Percentiles rank a stretch among this genome's conserved stretches.
These are phyloP conservation scores for Trifolium pratense DNA, from an alignment of 306 rosid species.

Conservation along the genomic window DNA sequence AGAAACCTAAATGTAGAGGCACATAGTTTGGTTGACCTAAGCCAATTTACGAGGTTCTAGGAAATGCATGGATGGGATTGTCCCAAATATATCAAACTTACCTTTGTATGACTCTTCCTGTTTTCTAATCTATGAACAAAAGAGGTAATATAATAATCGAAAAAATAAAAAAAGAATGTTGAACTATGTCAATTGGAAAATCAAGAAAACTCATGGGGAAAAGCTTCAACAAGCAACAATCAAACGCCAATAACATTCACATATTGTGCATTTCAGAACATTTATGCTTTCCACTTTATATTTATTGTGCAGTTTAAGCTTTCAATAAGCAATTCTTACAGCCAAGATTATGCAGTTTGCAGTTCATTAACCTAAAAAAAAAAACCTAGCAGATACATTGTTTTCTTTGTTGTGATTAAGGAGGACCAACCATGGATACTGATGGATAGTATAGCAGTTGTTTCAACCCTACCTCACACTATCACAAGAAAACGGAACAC, in stretches of 20 bases:
- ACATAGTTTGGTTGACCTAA: too few species aligned
- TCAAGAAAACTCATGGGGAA: not conserved
- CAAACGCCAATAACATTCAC: not conserved
- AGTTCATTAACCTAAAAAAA: conserved; percentile 19
- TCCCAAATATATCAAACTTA: not conserved
- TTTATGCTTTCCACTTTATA: not conserved
- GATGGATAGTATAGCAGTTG: not conserved
- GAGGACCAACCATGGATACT: not conserved
- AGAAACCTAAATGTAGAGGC: too few species aligned
- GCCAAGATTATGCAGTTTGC: not conserved
- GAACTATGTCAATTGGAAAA: too few species aligned
- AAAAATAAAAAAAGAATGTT: too few species aligned
- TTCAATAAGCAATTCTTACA: not conserved
- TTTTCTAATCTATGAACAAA: too few species aligned
- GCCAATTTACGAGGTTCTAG: not conserved
- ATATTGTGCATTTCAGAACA: not conserved
- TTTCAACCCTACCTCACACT: not conserved
- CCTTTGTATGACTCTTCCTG: not conserved
- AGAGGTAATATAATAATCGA: too few species aligned
- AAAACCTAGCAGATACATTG: not conserved
- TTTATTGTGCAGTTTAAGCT: not conserved
- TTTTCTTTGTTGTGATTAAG: not conserved
- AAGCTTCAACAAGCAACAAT: not conserved
- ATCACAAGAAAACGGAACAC: not conserved
- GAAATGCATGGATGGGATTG: not conserved